Evolutionary conservation across 73 alveolate species (phyloP).

Genomic region (Paraurostyla sp.): DNA sequence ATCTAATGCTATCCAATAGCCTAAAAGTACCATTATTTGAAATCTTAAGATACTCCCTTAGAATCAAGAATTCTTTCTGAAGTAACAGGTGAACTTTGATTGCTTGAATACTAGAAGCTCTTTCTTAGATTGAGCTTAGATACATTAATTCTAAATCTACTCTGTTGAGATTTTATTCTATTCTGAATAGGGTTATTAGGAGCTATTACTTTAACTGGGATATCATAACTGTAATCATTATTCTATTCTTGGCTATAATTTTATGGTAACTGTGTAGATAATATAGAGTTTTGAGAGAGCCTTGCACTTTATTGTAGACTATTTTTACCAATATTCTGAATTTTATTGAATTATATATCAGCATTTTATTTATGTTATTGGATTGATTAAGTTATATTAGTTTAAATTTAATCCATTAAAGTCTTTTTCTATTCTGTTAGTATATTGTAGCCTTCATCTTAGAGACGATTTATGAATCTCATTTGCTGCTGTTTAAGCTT

Average conservation of each 20-base stretch:
- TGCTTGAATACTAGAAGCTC: not conserved
- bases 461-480: conserved; percentile 13
- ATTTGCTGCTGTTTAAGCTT: not conserved
- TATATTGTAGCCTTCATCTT: not conserved
- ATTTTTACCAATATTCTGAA: not conserved
- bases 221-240: not conserved
- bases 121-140: not conserved
- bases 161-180: not conserved
- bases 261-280: not conserved
- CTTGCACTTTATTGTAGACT: not conserved
- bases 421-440: not conserved
- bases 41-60: not conserved
- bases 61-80: too few relatives aligned
- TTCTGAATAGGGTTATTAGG: not conserved
- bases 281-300: not conserved
- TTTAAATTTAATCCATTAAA: not conserved
- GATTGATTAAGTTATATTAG: not conserved
- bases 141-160: not conserved
- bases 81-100: too few relatives aligned
- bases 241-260: not conserved
- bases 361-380: not conserved
- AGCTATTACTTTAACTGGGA: not conserved
- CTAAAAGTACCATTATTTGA: not conserved
- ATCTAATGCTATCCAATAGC: conserved; percentile 8
- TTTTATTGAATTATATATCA: not conserved